Base-by-base conservation (phyloP, 306 rosid species). In the Prunus campanulata region DNA sequence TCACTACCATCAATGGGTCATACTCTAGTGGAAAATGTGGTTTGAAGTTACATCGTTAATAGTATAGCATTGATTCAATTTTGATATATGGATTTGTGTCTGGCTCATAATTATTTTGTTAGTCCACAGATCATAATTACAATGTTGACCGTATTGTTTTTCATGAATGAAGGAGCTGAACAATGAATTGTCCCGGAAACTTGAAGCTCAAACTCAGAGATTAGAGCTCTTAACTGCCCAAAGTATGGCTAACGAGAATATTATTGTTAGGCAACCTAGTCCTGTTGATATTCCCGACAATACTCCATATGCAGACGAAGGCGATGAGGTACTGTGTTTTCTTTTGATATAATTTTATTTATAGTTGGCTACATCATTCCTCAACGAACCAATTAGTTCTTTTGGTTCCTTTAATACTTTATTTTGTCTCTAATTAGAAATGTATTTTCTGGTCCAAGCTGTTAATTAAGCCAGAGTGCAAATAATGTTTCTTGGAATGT, bases 181-280 rank as follows among this genome's bases (percentile, higher is more conserved):
- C 88, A 87, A 85, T 78, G 99, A 92, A 76, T 71, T 96, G 80
- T 87, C 98, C 10, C 82, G 83, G 66, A 92, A 96, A 74, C 97
- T 96, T 49, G 98, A 96, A 85, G 75, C 86, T 77, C 99, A 92
- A 88, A 95, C 99, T 50, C 99, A 92, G 82, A 91, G 98, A 88
- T 77, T 96, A 83, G 99, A 96, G 88, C 90, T 96, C 77, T 86
- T 92, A 90, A 89, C 96, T 66, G 85, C 99, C 79, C 97, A 83
- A 89, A 91, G 87, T 71, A 92, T 96, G 98, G 91, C 88, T 46
- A 82, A 72, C 48, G 97, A 77, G 77, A 83, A 81, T 77, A 77
- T 82, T 83, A 80, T 87, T 13, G 77, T 81, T 10, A 85, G 87
- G 75, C 95, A 81, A 77, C 89, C 87, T 52, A 89, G 85, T 76